Percentiles rank a stretch among this genome's conserved stretches.
Evolutionary conservation across 225 moss, liverwort and hornwort species (phyloP).

Genomic region (Pseudoscleropodium purum): DNA sequence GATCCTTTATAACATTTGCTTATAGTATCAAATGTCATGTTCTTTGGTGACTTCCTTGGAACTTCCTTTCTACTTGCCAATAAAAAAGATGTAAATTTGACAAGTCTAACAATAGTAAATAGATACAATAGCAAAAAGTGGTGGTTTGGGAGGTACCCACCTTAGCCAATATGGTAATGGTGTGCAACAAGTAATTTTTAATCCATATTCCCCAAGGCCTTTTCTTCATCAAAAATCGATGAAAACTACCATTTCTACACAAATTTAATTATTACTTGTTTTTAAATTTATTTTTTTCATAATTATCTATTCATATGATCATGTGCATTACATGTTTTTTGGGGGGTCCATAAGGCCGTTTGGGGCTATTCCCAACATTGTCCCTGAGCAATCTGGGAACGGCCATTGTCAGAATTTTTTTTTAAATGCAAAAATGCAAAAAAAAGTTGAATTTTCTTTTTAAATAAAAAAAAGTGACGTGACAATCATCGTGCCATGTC

Average conservation of each 20-base stretch:
- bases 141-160: rapidly evolving
- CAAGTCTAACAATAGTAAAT: neutral
- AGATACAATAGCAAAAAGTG: neutral
- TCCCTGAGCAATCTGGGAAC: too few species aligned
- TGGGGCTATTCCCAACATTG: too few species aligned
- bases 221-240: neutral
- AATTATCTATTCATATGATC: too few species aligned
- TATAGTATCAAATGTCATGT: rapidly evolving
- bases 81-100: neutral
- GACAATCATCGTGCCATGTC: too few species aligned
- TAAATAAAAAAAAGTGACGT: too few species aligned
- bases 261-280: neutral
- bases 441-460: too few species aligned
- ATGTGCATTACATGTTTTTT: too few species aligned
- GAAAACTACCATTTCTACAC: neutral
- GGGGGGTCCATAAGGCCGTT: too few species aligned
- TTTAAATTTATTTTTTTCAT: neutral
- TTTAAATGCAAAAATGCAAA: too few species aligned
- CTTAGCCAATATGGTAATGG: neutral
- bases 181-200: rapidly evolving
- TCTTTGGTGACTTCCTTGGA: neutral
- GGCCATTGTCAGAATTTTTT: too few species aligned
- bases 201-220: neutral
- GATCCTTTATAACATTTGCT: neutral
- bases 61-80: neutral